Evolutionary conservation across 2,329 filamentous ascomycete species (phyloP), one percentile per base, ranked within the genome.

Genomic region (Cadophora sp.): DNA sequence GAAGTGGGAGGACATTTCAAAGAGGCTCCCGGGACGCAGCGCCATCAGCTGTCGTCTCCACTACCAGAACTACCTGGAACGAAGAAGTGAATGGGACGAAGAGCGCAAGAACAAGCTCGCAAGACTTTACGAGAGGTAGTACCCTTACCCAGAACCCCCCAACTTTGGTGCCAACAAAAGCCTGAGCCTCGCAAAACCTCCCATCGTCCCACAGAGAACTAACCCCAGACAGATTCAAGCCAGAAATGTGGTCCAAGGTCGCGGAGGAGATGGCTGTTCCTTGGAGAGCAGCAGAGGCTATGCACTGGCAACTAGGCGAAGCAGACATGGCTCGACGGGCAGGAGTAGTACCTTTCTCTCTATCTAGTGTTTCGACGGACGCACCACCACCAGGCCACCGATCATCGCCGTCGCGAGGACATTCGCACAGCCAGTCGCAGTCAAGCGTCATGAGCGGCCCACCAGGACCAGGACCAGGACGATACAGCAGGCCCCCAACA

Each of bases 1-100:
- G 93, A 98, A 98, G 78, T 98, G 95, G 96, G 95, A 98, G 77
- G 95, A 98, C 79, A 97, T 98, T 75, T 96, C 93, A 69, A 96
- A 95, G 82, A 88, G 91, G 64, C 83, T 98, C 59, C 94, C 94
- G 2, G 95, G 95, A 69, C 88, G 96, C 73, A 97, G 94, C 80
- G 91, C 94, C 66, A 97, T 97, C 75, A 97, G 94, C 74, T 98
- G 95, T 79, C 90, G 95, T 51, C 84, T 98, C 61, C 94, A 97
- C 77, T 98, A 97, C 79, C 95, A 98, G 76, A 99, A 99, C 78
- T 98, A 98, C 78, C 87, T 97, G 62, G 96, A 99, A 80, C 87
- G 94, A 75, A 87, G 94, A 66, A 94, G 92, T 74, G 93, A 97
- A 78, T 98, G 95, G 94, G 94, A 97, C 76, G 96, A 98, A 76